Evolutionary conservation across 2,329 filamentous ascomycete species (phyloP).

Genomic region (Aaosphaeria arxii): DNA sequence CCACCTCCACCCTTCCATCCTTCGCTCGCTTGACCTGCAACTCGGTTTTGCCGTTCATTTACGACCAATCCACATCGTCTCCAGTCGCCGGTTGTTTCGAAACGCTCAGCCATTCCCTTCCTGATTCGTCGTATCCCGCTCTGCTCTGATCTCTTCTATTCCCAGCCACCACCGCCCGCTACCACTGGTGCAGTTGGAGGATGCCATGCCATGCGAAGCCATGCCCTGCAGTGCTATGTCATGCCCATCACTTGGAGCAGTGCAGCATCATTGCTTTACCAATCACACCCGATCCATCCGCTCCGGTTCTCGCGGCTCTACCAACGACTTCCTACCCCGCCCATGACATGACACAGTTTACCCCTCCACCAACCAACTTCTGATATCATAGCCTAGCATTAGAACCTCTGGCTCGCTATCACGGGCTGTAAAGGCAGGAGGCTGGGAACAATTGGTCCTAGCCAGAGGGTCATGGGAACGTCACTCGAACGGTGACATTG

Average conservation of each 20-base stretch:
- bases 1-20: conserved; percentile 11
- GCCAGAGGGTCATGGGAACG: conserved; percentile 2
- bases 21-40: conserved; percentile 5
- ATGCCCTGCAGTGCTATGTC: neutral
- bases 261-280: neutral
- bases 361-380: conserved; percentile 5
- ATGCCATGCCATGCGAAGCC: conserved; percentile 8
- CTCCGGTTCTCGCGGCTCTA: conserved; percentile 2
- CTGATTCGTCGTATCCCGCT: conserved; percentile 2
- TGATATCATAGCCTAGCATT: neutral
- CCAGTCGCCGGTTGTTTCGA: conserved; percentile 10
- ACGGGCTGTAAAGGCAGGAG: conserved; percentile 4
- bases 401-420: neutral
- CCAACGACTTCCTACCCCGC: conserved; percentile 3
- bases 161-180: neutral
- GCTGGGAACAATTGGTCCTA: conserved; percentile 3
- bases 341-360: neutral
- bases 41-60: conserved; percentile 12
- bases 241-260: neutral
- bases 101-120: conserved; percentile 8
- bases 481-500: neutral
- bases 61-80: conserved; percentile 9
- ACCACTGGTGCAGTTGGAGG: neutral
- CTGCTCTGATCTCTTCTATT: neutral
- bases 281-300: neutral